Evolutionary conservation across 495 filamentous ascomycete species (phyloP).

Genomic region (Penicillium turbatum): DNA sequence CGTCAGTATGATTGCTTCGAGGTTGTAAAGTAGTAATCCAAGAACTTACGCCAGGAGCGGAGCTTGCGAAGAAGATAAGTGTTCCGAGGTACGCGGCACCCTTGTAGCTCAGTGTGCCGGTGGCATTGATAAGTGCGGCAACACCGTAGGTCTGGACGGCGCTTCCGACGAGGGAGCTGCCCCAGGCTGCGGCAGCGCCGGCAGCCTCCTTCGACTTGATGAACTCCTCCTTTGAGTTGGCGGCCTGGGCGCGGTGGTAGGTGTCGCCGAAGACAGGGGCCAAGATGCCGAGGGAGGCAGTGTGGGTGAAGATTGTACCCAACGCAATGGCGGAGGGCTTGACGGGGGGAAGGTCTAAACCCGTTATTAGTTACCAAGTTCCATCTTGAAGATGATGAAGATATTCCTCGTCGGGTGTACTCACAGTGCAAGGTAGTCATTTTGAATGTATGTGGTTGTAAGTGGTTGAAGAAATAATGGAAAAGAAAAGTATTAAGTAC

Average conservation of each 20-base stretch:
- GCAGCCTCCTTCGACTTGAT: constrained; percentile 87
- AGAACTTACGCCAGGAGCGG: constrained; percentile 75
- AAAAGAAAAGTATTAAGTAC: not conserved
- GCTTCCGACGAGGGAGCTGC: constrained; percentile 82
- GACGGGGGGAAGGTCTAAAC: constrained; percentile 81
- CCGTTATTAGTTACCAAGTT: not conserved
- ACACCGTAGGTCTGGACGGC: constrained; percentile 91
- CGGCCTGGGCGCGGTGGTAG: constrained; percentile 85
- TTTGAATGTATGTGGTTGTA: constrained; percentile 20
- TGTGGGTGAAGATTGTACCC: constrained; percentile 93
- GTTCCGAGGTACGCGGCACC: constrained; percentile 90
- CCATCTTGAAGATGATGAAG: not conserved
- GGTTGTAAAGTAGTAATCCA: not conserved
- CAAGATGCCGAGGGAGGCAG: constrained; percentile 72
- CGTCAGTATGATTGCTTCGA: not conserved
- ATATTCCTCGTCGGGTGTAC: constrained; percentile 18
- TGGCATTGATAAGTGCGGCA: constrained; percentile 91
- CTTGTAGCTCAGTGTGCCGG: constrained; percentile 91
- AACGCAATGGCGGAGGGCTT: constrained; percentile 97
- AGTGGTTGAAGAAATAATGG: not conserved
- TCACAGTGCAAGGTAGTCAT: constrained; percentile 65
- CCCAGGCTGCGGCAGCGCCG: constrained; percentile 82
- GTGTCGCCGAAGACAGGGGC: constrained; percentile 90
- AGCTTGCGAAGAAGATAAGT: constrained; percentile 86
- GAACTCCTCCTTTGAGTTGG: constrained; percentile 96